Percentiles rank a stretch among this genome's conserved stretches.
Conservation (phyloP, 2,329 filamentous ascomycete genomes). For the Cladosporium sp. region DNA sequence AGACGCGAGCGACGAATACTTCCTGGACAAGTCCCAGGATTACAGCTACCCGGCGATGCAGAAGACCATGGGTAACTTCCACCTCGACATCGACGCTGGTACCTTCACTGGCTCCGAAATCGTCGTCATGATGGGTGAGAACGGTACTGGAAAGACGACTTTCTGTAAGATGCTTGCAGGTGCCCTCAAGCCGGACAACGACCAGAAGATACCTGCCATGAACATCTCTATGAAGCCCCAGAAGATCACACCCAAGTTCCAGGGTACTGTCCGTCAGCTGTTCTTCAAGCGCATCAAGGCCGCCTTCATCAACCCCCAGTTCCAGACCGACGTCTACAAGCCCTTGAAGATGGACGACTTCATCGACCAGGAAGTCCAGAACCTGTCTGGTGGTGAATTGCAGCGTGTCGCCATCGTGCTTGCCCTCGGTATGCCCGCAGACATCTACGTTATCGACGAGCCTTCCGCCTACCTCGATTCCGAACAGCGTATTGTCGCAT, state of each 20-base stretch:
- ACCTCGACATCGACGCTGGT: conserved; percentile 77
- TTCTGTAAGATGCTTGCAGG: conserved; percentile 97
- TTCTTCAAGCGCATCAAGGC: conserved; percentile 99
- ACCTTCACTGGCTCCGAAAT: conserved; percentile 98
- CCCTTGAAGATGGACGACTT: conserved; percentile 99
- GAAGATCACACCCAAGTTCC: conserved; percentile 98
- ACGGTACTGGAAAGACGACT: conserved; percentile 98
- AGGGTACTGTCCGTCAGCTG: conserved; percentile 92
- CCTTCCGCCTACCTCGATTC: conserved; percentile 97
- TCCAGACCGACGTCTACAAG: conserved; percentile 99
- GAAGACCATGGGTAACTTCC: conserved; percentile 89
- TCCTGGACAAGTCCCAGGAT: conserved; percentile 78
- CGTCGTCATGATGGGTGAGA: conserved; percentile 99
- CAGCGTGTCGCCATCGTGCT: conserved; percentile 98
- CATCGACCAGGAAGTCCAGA: conserved; percentile 99
- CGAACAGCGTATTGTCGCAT: conserved; percentile 96
- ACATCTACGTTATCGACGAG: conserved; percentile 98
- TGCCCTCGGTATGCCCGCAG: conserved; percentile 90
- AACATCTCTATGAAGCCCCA: conserved; percentile 99
- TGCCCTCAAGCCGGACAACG: conserved; percentile 84
- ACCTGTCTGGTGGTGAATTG: conserved; percentile 97
- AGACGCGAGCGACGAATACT: conserved; percentile 85
- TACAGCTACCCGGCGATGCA: conserved; percentile 89
- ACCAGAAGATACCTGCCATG: conserved; percentile 81
- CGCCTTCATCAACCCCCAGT: conserved; percentile 93